These are phyloP conservation scores for Verruconis gallopava DNA, from an alignment of 2,329 filamentous ascomycete genomes.

Conservation along the genomic window DNA sequence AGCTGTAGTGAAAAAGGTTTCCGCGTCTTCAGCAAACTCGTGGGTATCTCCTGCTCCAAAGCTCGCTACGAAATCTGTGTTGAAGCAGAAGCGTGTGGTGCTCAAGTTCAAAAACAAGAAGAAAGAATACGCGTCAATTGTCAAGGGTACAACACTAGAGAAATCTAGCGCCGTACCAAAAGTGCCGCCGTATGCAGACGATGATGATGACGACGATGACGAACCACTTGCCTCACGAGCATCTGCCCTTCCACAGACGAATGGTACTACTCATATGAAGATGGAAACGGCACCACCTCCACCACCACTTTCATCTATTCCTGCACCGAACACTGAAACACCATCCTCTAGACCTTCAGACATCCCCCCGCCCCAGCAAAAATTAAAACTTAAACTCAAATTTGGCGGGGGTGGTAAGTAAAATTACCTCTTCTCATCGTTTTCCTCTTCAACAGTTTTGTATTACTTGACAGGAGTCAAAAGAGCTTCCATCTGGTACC, in stretches of 20 bases:
- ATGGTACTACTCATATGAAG: not conserved
- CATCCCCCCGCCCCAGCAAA: not conserved
- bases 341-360: not conserved
- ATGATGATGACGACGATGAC: not conserved
- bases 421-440: not conserved
- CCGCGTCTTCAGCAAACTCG: not conserved
- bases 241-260: not conserved
- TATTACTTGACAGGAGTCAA: no score
- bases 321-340: not conserved
- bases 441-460: no score
- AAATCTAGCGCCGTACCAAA: not conserved
- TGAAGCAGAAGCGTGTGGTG: not conserved
- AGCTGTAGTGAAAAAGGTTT: not conserved
- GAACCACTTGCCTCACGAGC: not conserved
- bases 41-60: not conserved
- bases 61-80: no score
- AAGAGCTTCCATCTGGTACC: no score
- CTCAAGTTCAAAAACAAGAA: not conserved
- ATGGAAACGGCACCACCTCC: not conserved
- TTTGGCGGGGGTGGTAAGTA: slow-evolving; percentile 14
- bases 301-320: not conserved
- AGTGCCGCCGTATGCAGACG: not conserved
- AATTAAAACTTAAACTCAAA: slow-evolving; percentile 6
- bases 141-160: not conserved
- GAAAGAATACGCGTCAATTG: not conserved